Evolutionary conservation across 192 early-diverging fungal genomes (phyloP).

Genomic region (Endogone sp.): DNA sequence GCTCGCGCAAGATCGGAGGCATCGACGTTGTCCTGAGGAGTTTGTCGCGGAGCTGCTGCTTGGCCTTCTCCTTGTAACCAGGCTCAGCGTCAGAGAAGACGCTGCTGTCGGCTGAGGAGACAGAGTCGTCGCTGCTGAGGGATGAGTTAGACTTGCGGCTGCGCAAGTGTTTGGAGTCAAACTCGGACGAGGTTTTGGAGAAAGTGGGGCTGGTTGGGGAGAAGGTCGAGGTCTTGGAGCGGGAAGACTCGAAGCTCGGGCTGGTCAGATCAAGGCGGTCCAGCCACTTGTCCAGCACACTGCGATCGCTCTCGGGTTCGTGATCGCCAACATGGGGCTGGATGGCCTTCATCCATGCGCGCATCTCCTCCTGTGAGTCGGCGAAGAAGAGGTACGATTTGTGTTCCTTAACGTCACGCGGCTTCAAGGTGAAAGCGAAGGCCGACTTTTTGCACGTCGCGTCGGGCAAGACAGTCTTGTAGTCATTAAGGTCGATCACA

Average conservation of each 20-base stretch:
- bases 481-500: neutral
- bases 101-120: neutral
- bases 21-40: neutral
- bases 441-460: neutral
- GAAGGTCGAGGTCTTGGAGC: neutral
- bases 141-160: neutral
- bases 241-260: neutral
- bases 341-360: constrained; percentile 10
- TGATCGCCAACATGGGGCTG: constrained; percentile 4
- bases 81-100: neutral
- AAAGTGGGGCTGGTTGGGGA: neutral
- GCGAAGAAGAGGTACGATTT: neutral
- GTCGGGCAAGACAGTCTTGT: neutral
- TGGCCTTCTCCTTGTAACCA: neutral
- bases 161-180: neutral
- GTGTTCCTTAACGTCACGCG: neutral
- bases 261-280: constrained; percentile 17
- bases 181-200: neutral
- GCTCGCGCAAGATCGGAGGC: neutral
- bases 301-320: constrained; percentile 6
- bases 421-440: neutral
- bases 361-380: constrained; percentile 6
- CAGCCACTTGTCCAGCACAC: constrained; percentile 32
- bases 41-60: neutral
- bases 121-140: neutral